A percentile compares a stretch with the other conserved stretches of the same genome.
phyloP scores from a whole-genome alignment of 1,139 yeast species.

The Suhomyces bokatorum region DNA sequence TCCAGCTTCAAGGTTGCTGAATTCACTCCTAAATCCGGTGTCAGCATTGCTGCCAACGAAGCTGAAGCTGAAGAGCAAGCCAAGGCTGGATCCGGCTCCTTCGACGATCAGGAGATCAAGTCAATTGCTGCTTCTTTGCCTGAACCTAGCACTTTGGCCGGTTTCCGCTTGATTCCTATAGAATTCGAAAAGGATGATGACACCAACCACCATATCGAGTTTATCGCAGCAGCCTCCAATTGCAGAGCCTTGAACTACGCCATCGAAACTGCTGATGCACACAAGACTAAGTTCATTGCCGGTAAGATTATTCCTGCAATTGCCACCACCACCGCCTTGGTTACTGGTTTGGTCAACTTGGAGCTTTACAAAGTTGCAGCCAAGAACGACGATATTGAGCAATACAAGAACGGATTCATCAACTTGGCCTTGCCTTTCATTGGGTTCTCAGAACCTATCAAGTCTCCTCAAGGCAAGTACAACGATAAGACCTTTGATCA shows the following conservation, averaged over 20 bases:
- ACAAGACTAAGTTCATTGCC: constrained; percentile 79
- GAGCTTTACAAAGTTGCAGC: constrained; percentile 92
- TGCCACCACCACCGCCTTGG: constrained; percentile 97
- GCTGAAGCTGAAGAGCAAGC: constrained; percentile 84
- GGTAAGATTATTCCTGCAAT: constrained; percentile 98
- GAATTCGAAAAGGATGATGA: constrained; percentile 99
- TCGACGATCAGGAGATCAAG: constrained; percentile 58
- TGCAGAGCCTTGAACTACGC: constrained; percentile 91
- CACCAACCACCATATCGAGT: constrained; percentile 92
- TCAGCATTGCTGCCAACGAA: constrained; percentile 85
- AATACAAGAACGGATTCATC: constrained; percentile 90
- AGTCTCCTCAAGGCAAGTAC: constrained; percentile 78
- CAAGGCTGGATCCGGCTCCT: constrained; percentile 44
- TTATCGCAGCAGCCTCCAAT: constrained; percentile 95
- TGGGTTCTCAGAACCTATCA: constrained; percentile 95
- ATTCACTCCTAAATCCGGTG: constrained; percentile 72
- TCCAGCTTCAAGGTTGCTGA: constrained; percentile 41
- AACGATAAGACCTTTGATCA: constrained; percentile 79
- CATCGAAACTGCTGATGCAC: constrained; percentile 75
- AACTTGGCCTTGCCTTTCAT: constrained; percentile 94
- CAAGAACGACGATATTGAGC: constrained; percentile 69
- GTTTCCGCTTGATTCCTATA: constrained; percentile 79
- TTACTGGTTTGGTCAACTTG: constrained; percentile 89
- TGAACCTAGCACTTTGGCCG: constrained; percentile 84
- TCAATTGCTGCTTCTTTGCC: constrained; percentile 78